Base-by-base conservation (phyloP, 2,329 filamentous ascomycete genomes). In the Penicillium paneum region DNA sequence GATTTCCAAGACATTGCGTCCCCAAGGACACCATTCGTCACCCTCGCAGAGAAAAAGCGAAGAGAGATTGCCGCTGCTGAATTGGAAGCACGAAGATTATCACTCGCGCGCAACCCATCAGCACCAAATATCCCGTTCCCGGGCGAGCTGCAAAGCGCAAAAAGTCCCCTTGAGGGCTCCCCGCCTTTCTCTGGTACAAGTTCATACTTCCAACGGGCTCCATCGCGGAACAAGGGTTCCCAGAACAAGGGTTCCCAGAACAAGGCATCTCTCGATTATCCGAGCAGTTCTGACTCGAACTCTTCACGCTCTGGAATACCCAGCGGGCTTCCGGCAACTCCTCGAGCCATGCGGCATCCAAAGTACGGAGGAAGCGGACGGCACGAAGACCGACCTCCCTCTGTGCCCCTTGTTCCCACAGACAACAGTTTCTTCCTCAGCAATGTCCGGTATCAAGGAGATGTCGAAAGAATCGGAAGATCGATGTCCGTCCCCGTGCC, bases 301-400 rank as follows among this genome's bases (percentile, higher is more conserved):
- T 74, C 72, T 1, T 69, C 71, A 8, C 73, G 77, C 2, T 79
- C 80, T 13, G 76, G 76, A 1, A 67, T 67, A 1, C 80, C 83
- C 6, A 81, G 93, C 48, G 92, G 91, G 0, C 81, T 96, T n/a
- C 91, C 93, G 13, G 90, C 91, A 2, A 97, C 92, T 0, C 92
- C 93, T 29, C 87, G 90, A 75, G 91, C 91, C 1, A 96, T 97
- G 91, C 84, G 89, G 19, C 85, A 95, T 68, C 83, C 84, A 1
- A 85, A 90, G 40, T 85, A 93, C 62, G 81, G 59, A 28, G 58
- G 81, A 70, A 66, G 63, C 41, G 67, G 66, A 46, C 56, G 63
- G 32, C 75, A 79, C 41, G 71, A 76, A 32, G 77, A 81, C 15
- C 69, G 72, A 31, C 76, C 79, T 24, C 82, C 82, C 24, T 77